A percentile compares a stretch with the other conserved stretches of the same genome.
Conservation (phyloP, 164 flowering plant genomes). For the Sextonia rubra region DNA sequence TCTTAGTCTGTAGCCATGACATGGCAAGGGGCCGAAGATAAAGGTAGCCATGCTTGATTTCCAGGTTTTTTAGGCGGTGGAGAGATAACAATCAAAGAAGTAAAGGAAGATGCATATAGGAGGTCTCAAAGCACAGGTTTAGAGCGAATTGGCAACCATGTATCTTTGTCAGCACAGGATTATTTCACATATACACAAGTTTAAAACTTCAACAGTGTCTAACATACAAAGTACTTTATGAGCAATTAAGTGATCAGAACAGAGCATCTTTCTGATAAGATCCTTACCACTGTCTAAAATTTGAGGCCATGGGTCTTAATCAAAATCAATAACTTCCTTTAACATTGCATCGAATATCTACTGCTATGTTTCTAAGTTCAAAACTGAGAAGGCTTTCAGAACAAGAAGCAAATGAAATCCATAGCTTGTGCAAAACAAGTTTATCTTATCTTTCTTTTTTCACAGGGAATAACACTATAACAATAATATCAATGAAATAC, state of each 20-base stretch:
- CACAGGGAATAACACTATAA: too few relatives aligned
- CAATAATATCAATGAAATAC: conserved; percentile 24
- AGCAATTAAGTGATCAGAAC: conserved; percentile 85
- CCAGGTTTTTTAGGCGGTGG: too few relatives aligned
- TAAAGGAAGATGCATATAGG: too few relatives aligned
- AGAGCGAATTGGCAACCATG: too few relatives aligned
- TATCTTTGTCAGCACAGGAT: neutral
- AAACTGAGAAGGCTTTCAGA: conserved; percentile 6
- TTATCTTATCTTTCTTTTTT: too few relatives aligned
- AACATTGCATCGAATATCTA: conserved; percentile 81
- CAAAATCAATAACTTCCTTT: conserved; percentile 91
- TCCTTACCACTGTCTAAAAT: conserved; percentile 97
- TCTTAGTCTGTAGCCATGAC: too few relatives aligned
- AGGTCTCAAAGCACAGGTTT: too few relatives aligned
- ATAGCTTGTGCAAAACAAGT: neutral
- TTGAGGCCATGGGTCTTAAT: conserved; percentile 96
- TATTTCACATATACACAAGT: neutral
- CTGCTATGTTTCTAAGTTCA: conserved; percentile 55
- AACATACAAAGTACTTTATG: conserved; percentile 93
- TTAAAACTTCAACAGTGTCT: neutral
- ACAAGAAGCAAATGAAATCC: neutral
- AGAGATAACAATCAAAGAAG: too few relatives aligned
- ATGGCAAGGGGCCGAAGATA: too few relatives aligned
- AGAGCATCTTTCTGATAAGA: conserved; percentile 82
- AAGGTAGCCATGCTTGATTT: too few relatives aligned